Base-by-base conservation (phyloP, 2,329 filamentous ascomycete genomes). In the Calonectria pseudoturangicola region DNA sequence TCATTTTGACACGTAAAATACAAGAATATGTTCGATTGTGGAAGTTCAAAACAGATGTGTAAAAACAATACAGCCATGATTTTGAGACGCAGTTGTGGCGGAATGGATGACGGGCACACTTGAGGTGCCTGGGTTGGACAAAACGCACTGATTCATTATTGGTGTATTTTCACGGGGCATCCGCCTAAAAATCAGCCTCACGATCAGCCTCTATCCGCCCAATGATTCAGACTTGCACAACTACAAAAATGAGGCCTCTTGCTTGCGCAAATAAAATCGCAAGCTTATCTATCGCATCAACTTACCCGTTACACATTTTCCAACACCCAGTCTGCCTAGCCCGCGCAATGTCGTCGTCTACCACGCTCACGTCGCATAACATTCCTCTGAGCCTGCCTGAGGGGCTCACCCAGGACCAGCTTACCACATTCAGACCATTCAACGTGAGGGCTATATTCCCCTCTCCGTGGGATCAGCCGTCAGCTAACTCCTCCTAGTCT, bases 401-500 rank as follows among this genome's bases (percentile, higher is more conserved):
- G 0, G 87, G 84, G 3, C 83, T 90, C 25, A 81, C 86, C 0
- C 80, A 87, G 68, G 81, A 87, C 0, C 84, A 88, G 67, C 81
- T 91, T 1, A 79, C 85, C 13, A 77, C 76, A 7, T 91, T 90
- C 75, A 83, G 83, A 8, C 88, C 89, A 0, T 90, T 91, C 77
- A 87, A 85, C 16, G 89, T 89, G 80, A 75, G 81, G 13, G 18
- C 28, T 2, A 10, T 6, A 13, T 16, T 15, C 41, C 13, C 13
- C 3, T 36, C 6, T 21, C 3, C 9, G 28, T 33, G 3, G 39
- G n/a, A 7, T 7, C 1, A 8, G 13, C 13, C n/a, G 3, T 6
- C 30, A 27, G 9, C 65, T 67, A n/a, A 71, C 25, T 9, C 6
- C 10, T 1, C 6, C 1, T 27, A 90, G 88, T 83, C 82, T 60